phyloP scores from a whole-genome alignment of 148 eudicot genomes.

The Vaccinium darrowii region DNA sequence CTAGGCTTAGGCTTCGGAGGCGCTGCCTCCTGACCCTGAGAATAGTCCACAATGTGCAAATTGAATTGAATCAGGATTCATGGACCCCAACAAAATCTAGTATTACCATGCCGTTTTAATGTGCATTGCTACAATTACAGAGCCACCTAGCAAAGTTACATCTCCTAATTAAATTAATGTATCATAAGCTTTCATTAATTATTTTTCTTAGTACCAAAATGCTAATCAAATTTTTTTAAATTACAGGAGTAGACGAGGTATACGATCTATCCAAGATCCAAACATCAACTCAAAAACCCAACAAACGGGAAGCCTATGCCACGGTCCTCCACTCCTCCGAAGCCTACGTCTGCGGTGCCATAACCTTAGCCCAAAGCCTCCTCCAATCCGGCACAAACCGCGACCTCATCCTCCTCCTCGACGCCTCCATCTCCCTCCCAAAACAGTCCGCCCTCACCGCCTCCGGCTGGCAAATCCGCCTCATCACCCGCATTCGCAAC shows the following conservation, averaged over 20 bases:
- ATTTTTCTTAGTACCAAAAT: no score
- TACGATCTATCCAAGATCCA: constrained; percentile 51
- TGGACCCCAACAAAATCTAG: no score
- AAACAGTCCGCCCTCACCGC: constrained; percentile 54
- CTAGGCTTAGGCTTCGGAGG: no score
- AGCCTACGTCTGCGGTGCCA: constrained; percentile 87
- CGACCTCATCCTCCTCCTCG: constrained; percentile 82
- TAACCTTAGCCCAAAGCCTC: constrained; percentile 77
- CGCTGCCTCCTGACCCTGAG: no score
- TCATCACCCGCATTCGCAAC: constrained; percentile 80
- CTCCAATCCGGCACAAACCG: constrained; percentile 66
- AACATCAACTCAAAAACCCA: constrained; percentile 26
- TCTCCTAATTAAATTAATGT: no score
- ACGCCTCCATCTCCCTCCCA: constrained; percentile 62
- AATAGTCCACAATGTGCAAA: no score
- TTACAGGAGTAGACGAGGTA: constrained; percentile 53
- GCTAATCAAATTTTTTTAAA: neutral
- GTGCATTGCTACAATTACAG: no score
- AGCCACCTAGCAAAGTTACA: no score
- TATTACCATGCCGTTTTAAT: no score
- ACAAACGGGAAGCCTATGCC: constrained; percentile 72
- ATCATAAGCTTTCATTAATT: no score
- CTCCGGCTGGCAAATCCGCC: constrained; percentile 77
- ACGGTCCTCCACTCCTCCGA: constrained; percentile 90
- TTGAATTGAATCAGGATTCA: no score